Conservation (phyloP, 345 rosid genomes). For the Populus ilicifolia region DNA sequence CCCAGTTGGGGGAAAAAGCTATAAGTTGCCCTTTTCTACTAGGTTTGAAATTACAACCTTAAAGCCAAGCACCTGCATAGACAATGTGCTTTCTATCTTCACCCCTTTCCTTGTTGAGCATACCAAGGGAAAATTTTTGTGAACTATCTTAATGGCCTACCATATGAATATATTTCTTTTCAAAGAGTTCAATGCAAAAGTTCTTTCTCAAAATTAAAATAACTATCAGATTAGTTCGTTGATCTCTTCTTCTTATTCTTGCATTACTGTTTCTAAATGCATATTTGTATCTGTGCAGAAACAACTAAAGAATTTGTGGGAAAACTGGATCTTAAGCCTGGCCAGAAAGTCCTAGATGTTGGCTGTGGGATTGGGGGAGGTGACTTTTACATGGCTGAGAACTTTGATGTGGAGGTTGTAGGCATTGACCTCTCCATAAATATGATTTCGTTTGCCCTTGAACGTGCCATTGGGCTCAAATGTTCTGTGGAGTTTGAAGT, state of each 20-base stretch:
- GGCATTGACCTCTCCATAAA: constrained; percentile 94
- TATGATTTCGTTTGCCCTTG: constrained; percentile 93
- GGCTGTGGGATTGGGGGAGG: constrained; percentile 99
- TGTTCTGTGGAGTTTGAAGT: constrained; percentile 92
- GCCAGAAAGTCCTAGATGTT: constrained; percentile 94
- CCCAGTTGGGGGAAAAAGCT: background rate
- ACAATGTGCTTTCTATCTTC: background rate
- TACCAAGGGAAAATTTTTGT: background rate
- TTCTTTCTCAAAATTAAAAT: background rate
- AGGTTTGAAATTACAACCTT: background rate
- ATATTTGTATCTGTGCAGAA: constrained; percentile 44
- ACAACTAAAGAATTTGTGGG: constrained; percentile 94
- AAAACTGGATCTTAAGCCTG: constrained; percentile 77
- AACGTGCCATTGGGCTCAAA: constrained; percentile 84
- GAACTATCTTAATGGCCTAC: background rate
- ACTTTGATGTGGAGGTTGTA: constrained; percentile 75
- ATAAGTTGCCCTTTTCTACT: background rate
- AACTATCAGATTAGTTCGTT: background rate
- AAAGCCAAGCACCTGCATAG: background rate
- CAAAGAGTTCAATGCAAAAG: too few relatives aligned
- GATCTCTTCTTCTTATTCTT: background rate
- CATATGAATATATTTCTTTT: background rate
- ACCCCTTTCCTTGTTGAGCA: background rate
- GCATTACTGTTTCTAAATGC: constrained; percentile 3
- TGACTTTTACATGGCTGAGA: constrained; percentile 96